Base-by-base conservation (phyloP, 1,284 basidiomycete species). In the Neonothopanus nambi region DNA sequence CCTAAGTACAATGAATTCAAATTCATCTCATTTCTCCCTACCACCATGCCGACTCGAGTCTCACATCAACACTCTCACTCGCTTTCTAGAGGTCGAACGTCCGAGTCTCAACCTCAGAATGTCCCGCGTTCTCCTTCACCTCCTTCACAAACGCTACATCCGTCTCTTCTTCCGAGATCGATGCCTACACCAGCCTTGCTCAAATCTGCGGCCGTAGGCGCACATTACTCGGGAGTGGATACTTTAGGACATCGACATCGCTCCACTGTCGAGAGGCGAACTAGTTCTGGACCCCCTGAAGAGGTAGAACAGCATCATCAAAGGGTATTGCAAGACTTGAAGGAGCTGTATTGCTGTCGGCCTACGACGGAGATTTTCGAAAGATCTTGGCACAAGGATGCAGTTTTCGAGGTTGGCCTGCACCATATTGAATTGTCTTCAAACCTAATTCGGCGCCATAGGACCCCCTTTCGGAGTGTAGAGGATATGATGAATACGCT, bases 291-390 rank as follows among this genome's bases (percentile, higher is more conserved):
- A 53, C 67, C 64, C 2, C 30, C 30, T 9, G 30, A 33, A 33
- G 65, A 70, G 15, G 61, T 77, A 26, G 71, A 72, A 50, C 61
- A 63, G n/a, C 65, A 72, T 45, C 76, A 80, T 53, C 62, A 67
- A 52, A 69, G 70, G 28, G 67, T 82, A 1, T 55, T 87, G 53
- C 69, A 74, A 15, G 84, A 86, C 59, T 61, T 86, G 44, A 73
- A 76, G 40, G 80, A 84, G 69, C 69, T 89, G 23, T 89, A 82
- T 60, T 77, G 76, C 40, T 79, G 78, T 55, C 66, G 77, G 35
- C 82, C 85, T 1, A 80, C 77, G 0, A 52, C 69, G 18, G 79
- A 81, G 48, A 81, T 87, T 33, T 77, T 89, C 41, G 67, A 78
- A 48, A 70, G 81, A 26, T 72, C 76, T n/a, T 89, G 85, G 82